Conservation (phyloP, 306 rosid genomes). For the Prunus salicina region DNA sequence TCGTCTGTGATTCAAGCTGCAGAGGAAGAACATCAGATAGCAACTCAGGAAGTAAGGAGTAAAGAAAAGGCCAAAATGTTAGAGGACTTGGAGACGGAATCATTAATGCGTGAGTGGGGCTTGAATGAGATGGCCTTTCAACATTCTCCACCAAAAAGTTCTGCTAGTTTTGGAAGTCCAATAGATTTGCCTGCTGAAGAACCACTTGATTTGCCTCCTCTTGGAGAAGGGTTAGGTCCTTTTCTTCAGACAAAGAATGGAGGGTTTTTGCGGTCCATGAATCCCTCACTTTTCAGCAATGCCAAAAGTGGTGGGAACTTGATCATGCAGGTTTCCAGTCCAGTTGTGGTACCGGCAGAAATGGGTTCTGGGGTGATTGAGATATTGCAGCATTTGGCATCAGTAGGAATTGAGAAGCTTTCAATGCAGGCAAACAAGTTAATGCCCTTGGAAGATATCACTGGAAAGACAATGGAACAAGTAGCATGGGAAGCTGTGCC, state of each 20-base stretch:
- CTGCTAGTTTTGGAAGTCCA: conserved; percentile 69
- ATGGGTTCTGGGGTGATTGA: conserved; percentile 90
- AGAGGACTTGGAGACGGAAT: conserved; percentile 84
- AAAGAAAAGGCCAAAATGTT: conserved; percentile 59
- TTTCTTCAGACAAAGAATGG: conserved; percentile 78
- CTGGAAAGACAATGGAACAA: conserved; percentile 91
- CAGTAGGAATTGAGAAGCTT: conserved; percentile 89
- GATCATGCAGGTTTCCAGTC: conserved; percentile 87
- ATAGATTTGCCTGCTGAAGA: conserved; percentile 47
- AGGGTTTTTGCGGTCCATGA: conserved; percentile 80
- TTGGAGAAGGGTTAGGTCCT: conserved; percentile 80
- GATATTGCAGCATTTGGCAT: conserved; percentile 69
- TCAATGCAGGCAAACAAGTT: conserved; percentile 86
- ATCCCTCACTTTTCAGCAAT: conserved; percentile 64
- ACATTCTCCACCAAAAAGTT: conserved; percentile 59
- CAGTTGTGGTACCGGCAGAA: conserved; percentile 88
- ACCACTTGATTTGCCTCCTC: conserved; percentile 60
- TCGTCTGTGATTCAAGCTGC: conserved; percentile 42
- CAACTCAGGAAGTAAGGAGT: conserved; percentile 39
- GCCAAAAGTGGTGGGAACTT: conserved; percentile 62
- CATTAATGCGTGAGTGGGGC: conserved; percentile 85
- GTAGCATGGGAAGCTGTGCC: conserved; percentile 81
- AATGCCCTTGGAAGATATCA: conserved; percentile 87
- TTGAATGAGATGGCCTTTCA: conserved; percentile 78
- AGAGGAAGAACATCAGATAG: conserved; percentile 43